Base-by-base conservation (phyloP, 1,139 yeast species). In the Pichia sp. region DNA sequence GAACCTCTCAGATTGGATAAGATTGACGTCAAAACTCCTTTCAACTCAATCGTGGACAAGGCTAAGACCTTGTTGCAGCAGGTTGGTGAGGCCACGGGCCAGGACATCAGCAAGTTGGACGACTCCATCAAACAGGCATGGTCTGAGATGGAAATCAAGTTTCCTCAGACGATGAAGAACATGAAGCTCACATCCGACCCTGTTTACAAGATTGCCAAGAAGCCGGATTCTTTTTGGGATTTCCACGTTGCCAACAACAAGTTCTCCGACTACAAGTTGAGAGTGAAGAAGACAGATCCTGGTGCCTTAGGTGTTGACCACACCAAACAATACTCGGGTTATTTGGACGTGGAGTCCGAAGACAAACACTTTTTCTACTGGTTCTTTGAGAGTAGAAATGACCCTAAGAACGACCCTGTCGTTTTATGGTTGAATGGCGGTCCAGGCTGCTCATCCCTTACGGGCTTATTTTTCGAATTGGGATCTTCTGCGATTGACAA, bases 341-440 rank as follows among this genome's bases (percentile, higher is more conserved):
- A 82, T 68, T 74, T 84, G 64, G 88, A 84, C 64, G 79, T 81
- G 49, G 72, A 70, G 19, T 70, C 72, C 32, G 73, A 75, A 51
- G 85, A 80, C 59, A 84, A 88, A 72, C 96, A 88, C 71, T 84
- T 86, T 67, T 88, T 88, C 71, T 88, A 84, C 70, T 88, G 88
- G 86, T 81, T 83, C 64, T 85, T 84, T 60, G 89, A 84, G 67
- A 80, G 85, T 52, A 76, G 90, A 71, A 82, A 82, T 64, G 86
- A 84, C 68, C 87, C 87, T 31, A 70, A 65, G 51, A 80, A 72
- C 55, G 87, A 82, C 64, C 89, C 89, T 0, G 78, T 84, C 26
- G 75, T 85, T 54, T 72, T 85, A 56, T 84, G 90, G 90, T 73
- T 85, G 64, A 85, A 85, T 62, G 90, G 90, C 54, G 90, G 90